A percentile compares a stretch with the other conserved stretches of the same genome.
Conservation (phyloP, 2,329 filamentous ascomycete genomes). For the Fusarium marasasianum region DNA sequence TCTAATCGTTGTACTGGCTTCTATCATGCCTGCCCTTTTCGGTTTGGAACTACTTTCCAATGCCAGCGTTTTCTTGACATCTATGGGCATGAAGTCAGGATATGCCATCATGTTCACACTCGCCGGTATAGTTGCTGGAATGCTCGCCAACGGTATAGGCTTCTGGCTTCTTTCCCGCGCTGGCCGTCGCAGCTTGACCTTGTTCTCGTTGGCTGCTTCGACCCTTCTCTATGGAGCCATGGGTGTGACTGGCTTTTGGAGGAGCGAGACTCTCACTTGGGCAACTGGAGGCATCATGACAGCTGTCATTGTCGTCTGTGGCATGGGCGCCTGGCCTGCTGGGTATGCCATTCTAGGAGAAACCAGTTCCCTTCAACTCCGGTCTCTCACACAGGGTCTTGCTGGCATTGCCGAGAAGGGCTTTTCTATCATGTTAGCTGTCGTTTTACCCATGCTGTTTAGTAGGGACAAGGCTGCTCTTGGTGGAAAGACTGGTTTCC, state of each 20-base stretch:
- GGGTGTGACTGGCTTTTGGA: slow-evolving; percentile 42
- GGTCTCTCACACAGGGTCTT: slow-evolving; percentile 47
- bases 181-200: slow-evolving; percentile 52
- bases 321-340: slow-evolving; percentile 54
- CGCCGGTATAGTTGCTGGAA: slow-evolving; percentile 55
- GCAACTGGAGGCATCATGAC: slow-evolving; percentile 47
- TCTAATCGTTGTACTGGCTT: slow-evolving; percentile 51
- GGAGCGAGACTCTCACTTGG: not conserved
- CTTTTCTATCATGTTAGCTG: slow-evolving; percentile 43
- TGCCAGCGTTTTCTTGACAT: slow-evolving; percentile 51
- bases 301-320: slow-evolving; percentile 51
- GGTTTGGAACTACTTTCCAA: slow-evolving; percentile 55
- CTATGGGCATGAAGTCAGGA: slow-evolving; percentile 43
- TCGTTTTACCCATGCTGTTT: slow-evolving; percentile 44
- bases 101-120: slow-evolving; percentile 56
- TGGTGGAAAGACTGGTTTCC: slow-evolving; percentile 52
- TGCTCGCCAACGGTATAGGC: slow-evolving; percentile 55
- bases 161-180: slow-evolving; percentile 56
- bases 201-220: slow-evolving; percentile 47
- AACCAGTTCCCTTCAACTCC: slow-evolving; percentile 35
- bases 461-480: slow-evolving; percentile 48
- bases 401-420: slow-evolving; percentile 53
- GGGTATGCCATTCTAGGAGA: slow-evolving; percentile 52
- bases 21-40: slow-evolving; percentile 53
- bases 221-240: slow-evolving; percentile 55